These are phyloP conservation scores for Metschnikowia santaceciliae DNA, from an alignment of 805 yeast genomes.

Conservation along the genomic window DNA sequence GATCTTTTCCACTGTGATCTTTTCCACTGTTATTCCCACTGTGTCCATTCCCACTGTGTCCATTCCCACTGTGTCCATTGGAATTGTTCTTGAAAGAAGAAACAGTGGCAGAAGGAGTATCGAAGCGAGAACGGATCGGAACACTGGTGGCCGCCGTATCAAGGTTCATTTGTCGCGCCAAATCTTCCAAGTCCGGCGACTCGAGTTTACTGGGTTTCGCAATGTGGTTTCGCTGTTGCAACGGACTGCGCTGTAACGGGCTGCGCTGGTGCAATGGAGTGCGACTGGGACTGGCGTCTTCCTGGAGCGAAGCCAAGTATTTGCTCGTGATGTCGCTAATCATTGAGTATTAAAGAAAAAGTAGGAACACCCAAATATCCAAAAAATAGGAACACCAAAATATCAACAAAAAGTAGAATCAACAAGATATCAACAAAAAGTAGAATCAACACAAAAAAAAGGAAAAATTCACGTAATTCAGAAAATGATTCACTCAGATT, in stretches of 20 bases:
- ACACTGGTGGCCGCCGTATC: slow-evolving; percentile 23
- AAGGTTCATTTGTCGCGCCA: slow-evolving; percentile 36
- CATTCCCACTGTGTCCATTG: slow-evolving; percentile 11
- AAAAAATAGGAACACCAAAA: too few species aligned
- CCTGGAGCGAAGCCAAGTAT: slow-evolving; percentile 31
- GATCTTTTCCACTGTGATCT: too few species aligned
- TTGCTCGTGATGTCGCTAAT: slow-evolving; percentile 28
- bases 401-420: too few species aligned
- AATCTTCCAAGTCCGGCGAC: slow-evolving; percentile 32
- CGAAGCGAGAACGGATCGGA: slow-evolving; percentile 31
- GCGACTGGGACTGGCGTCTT: slow-evolving; percentile 24
- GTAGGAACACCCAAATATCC: too few species aligned
- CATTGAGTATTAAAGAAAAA: slow-evolving; percentile 13
- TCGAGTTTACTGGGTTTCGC: slow-evolving; percentile 16
- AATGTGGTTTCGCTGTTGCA: slow-evolving; percentile 27
- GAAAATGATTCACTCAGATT: too few species aligned
- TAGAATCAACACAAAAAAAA: too few species aligned
- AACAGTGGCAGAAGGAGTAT: slow-evolving; percentile 41
- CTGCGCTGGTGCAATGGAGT: slow-evolving; percentile 30
- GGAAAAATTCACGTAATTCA: too few species aligned
- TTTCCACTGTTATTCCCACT: slow-evolving; percentile 1
- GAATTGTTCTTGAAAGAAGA: slow-evolving; percentile 37
- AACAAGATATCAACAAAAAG: too few species aligned
- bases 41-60: too few species aligned
- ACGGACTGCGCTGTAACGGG: slow-evolving; percentile 21